phyloP scores from a whole-genome alignment of 768 basidiomycete species.

The Symmetrospora coprosmae region DNA sequence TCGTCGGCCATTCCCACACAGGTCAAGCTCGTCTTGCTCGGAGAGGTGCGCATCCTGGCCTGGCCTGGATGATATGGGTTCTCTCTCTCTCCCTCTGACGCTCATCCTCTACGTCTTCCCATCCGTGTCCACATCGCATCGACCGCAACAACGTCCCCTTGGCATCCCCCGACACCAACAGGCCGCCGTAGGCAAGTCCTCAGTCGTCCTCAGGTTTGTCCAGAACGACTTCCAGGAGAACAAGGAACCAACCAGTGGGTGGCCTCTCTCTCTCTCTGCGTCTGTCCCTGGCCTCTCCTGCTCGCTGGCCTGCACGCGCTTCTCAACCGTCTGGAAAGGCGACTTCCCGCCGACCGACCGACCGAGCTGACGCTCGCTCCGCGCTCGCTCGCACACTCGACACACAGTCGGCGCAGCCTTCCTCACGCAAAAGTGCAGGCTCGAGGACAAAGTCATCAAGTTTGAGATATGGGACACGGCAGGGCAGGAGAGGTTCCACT shows the following conservation, averaged over 20 bases:
- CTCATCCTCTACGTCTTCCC: no score
- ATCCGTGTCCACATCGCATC: background rate
- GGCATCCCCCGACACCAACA: slow-evolving; percentile 49
- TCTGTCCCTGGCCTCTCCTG: background rate
- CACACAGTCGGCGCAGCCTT: slow-evolving; percentile 55
- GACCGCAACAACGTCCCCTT: background rate
- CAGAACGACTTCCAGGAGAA: slow-evolving; percentile 94
- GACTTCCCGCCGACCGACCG: slow-evolving; percentile 36
- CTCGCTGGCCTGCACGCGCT: background rate
- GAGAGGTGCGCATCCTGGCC: no score
- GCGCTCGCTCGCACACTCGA: slow-evolving; percentile 76
- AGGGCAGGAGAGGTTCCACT: slow-evolving; percentile 64
- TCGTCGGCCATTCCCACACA: no score
- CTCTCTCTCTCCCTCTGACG: no score
- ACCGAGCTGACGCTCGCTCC: background rate
- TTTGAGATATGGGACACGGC: slow-evolving; percentile 89
- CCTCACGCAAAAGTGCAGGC: slow-evolving; percentile 87
- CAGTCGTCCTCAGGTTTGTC: slow-evolving; percentile 82
- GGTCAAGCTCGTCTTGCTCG: slow-evolving; percentile 90
- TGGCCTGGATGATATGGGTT: no score
- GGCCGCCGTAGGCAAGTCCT: slow-evolving; percentile 88
- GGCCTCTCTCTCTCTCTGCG: no score
- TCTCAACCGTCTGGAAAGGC: background rate
- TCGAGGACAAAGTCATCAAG: slow-evolving; percentile 82
- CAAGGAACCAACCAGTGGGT: slow-evolving; percentile 24